A percentile compares a stretch with the other conserved stretches of the same genome.
These are phyloP conservation scores for Populus euphratica DNA, from an alignment of 345 rosid species.

Conservation along the genomic window DNA sequence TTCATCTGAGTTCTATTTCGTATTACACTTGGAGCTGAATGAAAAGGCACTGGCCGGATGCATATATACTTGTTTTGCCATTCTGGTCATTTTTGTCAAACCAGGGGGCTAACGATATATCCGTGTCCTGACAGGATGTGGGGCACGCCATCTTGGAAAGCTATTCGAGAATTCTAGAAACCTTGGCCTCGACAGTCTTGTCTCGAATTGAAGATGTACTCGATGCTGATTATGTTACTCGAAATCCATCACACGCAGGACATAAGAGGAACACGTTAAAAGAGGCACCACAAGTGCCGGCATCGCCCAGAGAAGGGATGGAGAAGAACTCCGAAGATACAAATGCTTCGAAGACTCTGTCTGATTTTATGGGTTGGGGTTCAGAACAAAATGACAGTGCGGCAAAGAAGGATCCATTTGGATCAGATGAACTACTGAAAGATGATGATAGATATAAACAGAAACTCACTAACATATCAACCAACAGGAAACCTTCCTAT, in stretches of 20 bases:
- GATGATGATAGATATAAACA: conserved; percentile 37
- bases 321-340: conserved; percentile 20
- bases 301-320: conserved; percentile 1
- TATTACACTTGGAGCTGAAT: neutral
- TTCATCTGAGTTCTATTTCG: neutral
- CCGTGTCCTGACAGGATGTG: conserved; percentile 50
- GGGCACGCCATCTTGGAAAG: conserved; percentile 84
- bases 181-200: conserved; percentile 72
- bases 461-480: conserved; percentile 39
- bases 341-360: conserved; percentile 42
- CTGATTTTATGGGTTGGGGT: conserved; percentile 80
- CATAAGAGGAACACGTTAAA: conserved; percentile 29
- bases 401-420: conserved; percentile 28
- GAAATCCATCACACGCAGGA: conserved; percentile 48
- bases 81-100: neutral
- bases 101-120: neutral
- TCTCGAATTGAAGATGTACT: conserved; percentile 81
- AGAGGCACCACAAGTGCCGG: conserved; percentile 11
- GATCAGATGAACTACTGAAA: conserved; percentile 28
- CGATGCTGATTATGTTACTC: conserved; percentile 49
- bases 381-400: conserved; percentile 37
- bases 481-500: conserved; percentile 55
- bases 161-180: conserved; percentile 80
- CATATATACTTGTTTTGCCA: neutral
- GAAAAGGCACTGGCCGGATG: neutral